Conservation (phyloP, 139 green algal species). For the Picochlorum sp. region DNA sequence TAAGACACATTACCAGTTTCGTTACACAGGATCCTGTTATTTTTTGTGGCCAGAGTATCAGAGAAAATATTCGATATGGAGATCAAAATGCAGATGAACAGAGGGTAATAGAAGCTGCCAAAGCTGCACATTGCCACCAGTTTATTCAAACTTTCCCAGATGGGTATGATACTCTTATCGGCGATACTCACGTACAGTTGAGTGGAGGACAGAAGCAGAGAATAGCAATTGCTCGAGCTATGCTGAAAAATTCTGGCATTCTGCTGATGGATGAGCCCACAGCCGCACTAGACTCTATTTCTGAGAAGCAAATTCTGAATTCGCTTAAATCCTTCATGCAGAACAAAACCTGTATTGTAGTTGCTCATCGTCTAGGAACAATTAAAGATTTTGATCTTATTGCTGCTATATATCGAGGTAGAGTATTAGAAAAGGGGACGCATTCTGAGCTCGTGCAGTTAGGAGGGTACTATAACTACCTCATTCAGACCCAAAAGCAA, state of each 20-base stretch:
- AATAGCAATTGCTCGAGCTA: slow-evolving; percentile 78
- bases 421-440: slow-evolving; percentile 43
- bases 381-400: slow-evolving; percentile 71
- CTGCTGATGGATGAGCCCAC: slow-evolving; percentile 70
- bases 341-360: slow-evolving; percentile 70
- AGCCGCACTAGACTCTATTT: slow-evolving; percentile 54
- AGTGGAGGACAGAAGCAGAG: slow-evolving; percentile 92
- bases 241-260: slow-evolving; percentile 61
- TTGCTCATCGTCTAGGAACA: slow-evolving; percentile 84
- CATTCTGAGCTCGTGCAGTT: slow-evolving; percentile 42
- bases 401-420: slow-evolving; percentile 45
- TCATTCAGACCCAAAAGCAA: slow-evolving; percentile 23
- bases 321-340: slow-evolving; percentile 42
- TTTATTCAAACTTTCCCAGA: slow-evolving; percentile 79
- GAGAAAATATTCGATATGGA: slow-evolving; percentile 84
- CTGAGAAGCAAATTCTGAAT: slow-evolving; percentile 42
- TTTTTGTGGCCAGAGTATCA: slow-evolving; percentile 89
- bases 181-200: slow-evolving; percentile 87
- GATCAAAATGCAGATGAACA: slow-evolving; percentile 44
- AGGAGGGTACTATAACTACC: slow-evolving; percentile 25
- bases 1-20: slow-evolving; percentile 41
- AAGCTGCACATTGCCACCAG: slow-evolving; percentile 63
- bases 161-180: slow-evolving; percentile 84
- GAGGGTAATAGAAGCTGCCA: slow-evolving; percentile 33
- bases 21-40: slow-evolving; percentile 82